Base-by-base conservation (phyloP, 176 grass and related monocot species). In the Secale cereale region DNA sequence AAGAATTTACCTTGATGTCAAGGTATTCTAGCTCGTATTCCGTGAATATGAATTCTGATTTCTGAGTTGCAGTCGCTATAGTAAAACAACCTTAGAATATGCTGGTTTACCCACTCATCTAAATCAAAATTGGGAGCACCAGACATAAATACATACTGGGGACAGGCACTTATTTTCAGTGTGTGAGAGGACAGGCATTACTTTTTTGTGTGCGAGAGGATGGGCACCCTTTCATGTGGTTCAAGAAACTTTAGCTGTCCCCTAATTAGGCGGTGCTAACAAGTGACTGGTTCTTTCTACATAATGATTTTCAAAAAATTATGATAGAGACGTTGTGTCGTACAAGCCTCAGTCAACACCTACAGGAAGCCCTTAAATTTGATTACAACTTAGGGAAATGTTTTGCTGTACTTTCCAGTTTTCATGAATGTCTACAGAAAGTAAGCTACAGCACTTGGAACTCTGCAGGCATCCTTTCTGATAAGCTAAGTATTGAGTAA, bases 401-500 rank as follows among this genome's bases (percentile, higher is more conserved):
- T 74, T 85, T 32, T 70, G 25, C 7, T 76, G 41, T 65, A 45
- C 35, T 89, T 85, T n/a, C 40, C 14, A 33, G 56, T 78, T 78
- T 73, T 64, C 25, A 65, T 37, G 78, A 63, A 36, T 64, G 66
- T 45, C 26, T 85, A 81, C 78, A 81, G 36, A 70, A 76, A 85
- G 46, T 60, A 85, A 85, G 22, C 60, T 76, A 19, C 7, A 6
- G 26, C 39, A 28, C 20, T 76, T 67, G 15, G 20, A 76, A 80
- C 26, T 80, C 10, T 73, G 28, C 27, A 32, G 39, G 30, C 12
- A 57, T 89, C 31, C 57, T 79, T 83, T 52, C 16, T 78, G 26
- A 62, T 76, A 78, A 35, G 36, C 29, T 37, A 65, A 59, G 46
- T 82, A n/a, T 39, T 29, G 9, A 25, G 59, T 45, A 65, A 81